A percentile compares a stretch with the other conserved stretches of the same genome.
phyloP scores from a whole-genome alignment of 257 asterid species.

The Capsicum rhomboideum region DNA sequence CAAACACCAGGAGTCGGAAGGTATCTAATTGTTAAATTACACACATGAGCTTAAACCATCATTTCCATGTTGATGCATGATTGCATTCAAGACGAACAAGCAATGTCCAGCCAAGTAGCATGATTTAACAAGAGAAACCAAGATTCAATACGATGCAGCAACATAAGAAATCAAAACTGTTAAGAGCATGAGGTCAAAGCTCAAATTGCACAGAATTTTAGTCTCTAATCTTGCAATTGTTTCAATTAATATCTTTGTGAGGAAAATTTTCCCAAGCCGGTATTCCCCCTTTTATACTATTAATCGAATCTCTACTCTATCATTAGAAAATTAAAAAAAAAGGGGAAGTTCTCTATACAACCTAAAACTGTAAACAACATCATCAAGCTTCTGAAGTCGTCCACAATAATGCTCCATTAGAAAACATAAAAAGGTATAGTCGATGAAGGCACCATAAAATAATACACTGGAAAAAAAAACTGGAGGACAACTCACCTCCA shows the following conservation, averaged over 20 bases:
- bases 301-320: not conserved
- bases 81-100: not conserved
- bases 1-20: not conserved
- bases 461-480: not conserved
- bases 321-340: not conserved
- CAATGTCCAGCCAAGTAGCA: not conserved
- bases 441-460: not conserved
- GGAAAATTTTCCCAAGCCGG: not conserved
- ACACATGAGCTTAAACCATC: not conserved
- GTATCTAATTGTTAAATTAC: not conserved
- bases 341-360: not conserved
- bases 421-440: not conserved
- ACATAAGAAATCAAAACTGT: not conserved
- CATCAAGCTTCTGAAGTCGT: not conserved
- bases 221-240: not conserved
- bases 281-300: not conserved
- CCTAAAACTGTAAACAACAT: not conserved
- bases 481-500: constrained; percentile 61
- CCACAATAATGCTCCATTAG: not conserved
- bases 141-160: not conserved
- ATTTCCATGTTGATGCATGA: not conserved
- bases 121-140: not conserved
- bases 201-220: not conserved
- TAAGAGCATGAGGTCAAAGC: not conserved
- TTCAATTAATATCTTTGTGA: not conserved